Base-by-base conservation (phyloP, 495 filamentous ascomycete genomes). In the Penicillium samsonianum region DNA sequence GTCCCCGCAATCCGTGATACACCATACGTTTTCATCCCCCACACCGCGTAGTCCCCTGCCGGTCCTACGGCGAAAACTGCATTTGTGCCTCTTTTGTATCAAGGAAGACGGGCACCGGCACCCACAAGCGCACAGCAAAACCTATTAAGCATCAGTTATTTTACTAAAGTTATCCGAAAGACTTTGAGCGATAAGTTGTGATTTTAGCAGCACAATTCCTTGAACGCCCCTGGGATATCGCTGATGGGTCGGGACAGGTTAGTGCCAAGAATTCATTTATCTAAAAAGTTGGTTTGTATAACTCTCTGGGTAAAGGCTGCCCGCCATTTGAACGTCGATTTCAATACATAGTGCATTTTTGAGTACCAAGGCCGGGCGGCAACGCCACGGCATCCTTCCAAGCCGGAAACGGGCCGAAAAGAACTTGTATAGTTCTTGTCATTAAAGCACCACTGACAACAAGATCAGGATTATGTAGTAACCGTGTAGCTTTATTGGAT, bases 401-500 rank as follows among this genome's bases (percentile, higher is more conserved):
- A 40, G 19, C 33, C 33, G 35, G 48, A n/a, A 23, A 3, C 49
- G 49, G 49, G 33, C 49, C 49, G 49, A 51, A 26, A 51, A n/a
- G 17, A 40, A 7, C 16, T 48, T 25, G 16, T 51, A 25, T 49
- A 19, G 8, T 43, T 28, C 25, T 38, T n/a, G 7, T 38, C 16
- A n/a, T 38, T 8, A 17, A 35, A 12, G 17, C n/a, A 38, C 5
- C 35, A 38, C 35, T 14, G 16, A n/a, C 35, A 38, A 38, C 35
- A 38, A 38, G 12, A 17, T 25, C 3, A 40, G 33, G 19, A 7
- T n/a, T 1, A 41, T 28, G 2, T 28, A 48, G 35, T 17, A 38
- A 38, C 16, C 16, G 26, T 51, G 6, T 51, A 25, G 28, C 22
- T 16, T 40, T 23, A 17, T 25, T 26, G 35, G 19, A 38, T 40